A percentile compares a stretch with the other conserved stretches of the same genome.
Conservation (phyloP, 441 rosid species). For the Kokia cookei region DNA sequence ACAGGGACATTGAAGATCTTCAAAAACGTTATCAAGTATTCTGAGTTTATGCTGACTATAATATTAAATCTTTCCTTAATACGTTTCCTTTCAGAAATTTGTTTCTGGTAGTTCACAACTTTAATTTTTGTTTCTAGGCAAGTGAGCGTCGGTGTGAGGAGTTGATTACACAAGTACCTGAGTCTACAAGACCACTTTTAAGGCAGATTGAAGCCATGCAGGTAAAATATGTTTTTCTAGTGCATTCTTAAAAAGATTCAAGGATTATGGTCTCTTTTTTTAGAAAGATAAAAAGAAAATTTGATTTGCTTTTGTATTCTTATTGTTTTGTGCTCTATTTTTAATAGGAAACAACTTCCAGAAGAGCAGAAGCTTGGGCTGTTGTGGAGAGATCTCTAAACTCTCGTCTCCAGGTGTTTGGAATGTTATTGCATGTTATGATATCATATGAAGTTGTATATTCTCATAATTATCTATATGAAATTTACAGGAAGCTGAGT, state of each 20-base stretch:
- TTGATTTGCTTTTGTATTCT: background rate
- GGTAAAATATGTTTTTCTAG: slow-evolving; percentile 36
- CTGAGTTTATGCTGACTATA: slow-evolving; percentile 8
- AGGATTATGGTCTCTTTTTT: slow-evolving; percentile 7
- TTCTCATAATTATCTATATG: slow-evolving; percentile 10
- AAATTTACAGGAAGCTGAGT: slow-evolving; percentile 79
- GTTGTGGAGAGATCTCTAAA: slow-evolving; percentile 91
- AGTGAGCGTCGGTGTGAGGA: slow-evolving; percentile 99
- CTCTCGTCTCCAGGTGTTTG: slow-evolving; percentile 77
- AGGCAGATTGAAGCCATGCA: slow-evolving; percentile 99
- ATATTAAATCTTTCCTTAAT: background rate
- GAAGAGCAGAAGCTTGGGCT: slow-evolving; percentile 95
- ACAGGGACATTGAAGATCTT: slow-evolving; percentile 81
- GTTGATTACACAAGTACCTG: slow-evolving; percentile 93
- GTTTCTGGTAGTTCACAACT: slow-evolving; percentile 5
- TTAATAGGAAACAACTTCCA: slow-evolving; percentile 75
- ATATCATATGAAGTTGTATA: background rate
- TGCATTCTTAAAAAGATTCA: slow-evolving; percentile 1
- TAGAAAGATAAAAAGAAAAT: background rate
- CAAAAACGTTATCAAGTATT: slow-evolving; percentile 89
- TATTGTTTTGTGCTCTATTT: slow-evolving; percentile 18
- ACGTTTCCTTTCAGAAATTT: background rate
- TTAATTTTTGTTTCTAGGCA: slow-evolving; percentile 40
- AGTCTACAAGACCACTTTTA: slow-evolving; percentile 94
- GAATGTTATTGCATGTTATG: slow-evolving; percentile 10